Evolutionary conservation across 768 basidiomycete genomes (phyloP), one percentile per base, ranked within the genome.

Genomic region (Daedaleopsis sinensis): DNA sequence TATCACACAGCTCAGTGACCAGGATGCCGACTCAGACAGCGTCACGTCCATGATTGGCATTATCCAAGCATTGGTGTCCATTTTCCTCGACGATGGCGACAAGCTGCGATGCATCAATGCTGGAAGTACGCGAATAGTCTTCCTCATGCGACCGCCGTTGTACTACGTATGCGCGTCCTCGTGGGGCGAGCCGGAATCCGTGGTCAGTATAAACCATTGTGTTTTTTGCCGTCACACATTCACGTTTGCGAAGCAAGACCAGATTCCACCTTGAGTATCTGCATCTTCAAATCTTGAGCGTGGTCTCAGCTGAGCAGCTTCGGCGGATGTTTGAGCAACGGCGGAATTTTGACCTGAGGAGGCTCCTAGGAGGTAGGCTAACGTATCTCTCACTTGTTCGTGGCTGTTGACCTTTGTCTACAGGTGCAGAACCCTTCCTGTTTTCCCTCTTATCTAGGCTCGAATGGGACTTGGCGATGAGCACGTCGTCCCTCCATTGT

Each of bases 131-230:
- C 82, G 88, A 52, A 96, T 99, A 59, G 89, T 90, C 0, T 96
- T 99, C 72, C 75, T 96, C 8, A 80, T 96, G 52, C 86, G 94
- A 35, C 72, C 92, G 7, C 97, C 97, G 4, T 76, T 99, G 19
- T 98, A 98, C 74, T 93, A 96, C 69, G 94, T 89, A 32, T 96
- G 92, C 64, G 88, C 87, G 13, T 95, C 94, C 21, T 87, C 90
- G 12, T 96, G 93, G 93, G 92, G 92, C 13, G 97, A 98, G 74
- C 96, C 97, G 0, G 97, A 98, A 75, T 93, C 91, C 62, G 89
- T 98, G 65, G 96, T 98, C 77, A 57, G 60, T 63, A 52, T 37
- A 12, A 5, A 5, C 23, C n/a, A n/a, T 42, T 36, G 13, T 18
- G 19, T 47, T 27, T 57, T 36, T n/a, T 32, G 42, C 50, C 59